Evolutionary conservation across 2,329 filamentous ascomycete genomes (phyloP).

Genomic region (Neopestalotiopsis sp.): DNA sequence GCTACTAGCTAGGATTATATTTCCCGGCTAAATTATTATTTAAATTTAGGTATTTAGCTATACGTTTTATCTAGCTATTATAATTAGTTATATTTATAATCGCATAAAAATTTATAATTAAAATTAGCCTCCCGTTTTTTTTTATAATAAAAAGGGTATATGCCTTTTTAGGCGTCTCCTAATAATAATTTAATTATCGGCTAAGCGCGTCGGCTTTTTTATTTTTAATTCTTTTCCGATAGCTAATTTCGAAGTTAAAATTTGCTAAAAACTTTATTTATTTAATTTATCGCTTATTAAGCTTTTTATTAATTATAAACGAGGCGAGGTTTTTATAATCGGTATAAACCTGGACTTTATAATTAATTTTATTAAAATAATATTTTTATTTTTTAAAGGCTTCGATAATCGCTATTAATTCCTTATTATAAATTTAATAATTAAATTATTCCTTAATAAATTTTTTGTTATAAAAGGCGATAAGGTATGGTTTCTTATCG

Average conservation of each 20-base stretch:
- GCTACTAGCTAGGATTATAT: too few relatives aligned
- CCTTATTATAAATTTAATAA: constrained; percentile 31
- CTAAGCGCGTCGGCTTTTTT: neutral
- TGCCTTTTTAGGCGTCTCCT: neutral
- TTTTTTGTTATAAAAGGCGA: constrained; percentile 26
- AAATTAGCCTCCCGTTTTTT: neutral
- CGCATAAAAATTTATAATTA: neutral
- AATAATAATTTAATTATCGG: neutral
- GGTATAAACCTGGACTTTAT: constrained; percentile 28
- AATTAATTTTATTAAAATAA: constrained; percentile 25
- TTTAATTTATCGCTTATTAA: constrained; percentile 19
- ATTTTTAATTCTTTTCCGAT: constrained; percentile 5
- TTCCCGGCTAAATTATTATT: too few relatives aligned
- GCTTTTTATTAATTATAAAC: constrained; percentile 17
- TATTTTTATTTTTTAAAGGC: constrained; percentile 32
- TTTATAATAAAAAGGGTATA: neutral
- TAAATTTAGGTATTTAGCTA: neutral
- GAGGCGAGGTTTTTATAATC: constrained; percentile 29
- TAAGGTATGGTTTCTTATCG: constrained; percentile 11
- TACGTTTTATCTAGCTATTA: neutral
- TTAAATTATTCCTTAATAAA: constrained; percentile 28
- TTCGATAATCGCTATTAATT: constrained; percentile 31
- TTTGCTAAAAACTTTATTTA: constrained; percentile 17
- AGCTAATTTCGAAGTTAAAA: neutral
- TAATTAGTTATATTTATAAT: neutral